Conservation (phyloP, 768 basidiomycete genomes). For the Boletus bicolor region DNA sequence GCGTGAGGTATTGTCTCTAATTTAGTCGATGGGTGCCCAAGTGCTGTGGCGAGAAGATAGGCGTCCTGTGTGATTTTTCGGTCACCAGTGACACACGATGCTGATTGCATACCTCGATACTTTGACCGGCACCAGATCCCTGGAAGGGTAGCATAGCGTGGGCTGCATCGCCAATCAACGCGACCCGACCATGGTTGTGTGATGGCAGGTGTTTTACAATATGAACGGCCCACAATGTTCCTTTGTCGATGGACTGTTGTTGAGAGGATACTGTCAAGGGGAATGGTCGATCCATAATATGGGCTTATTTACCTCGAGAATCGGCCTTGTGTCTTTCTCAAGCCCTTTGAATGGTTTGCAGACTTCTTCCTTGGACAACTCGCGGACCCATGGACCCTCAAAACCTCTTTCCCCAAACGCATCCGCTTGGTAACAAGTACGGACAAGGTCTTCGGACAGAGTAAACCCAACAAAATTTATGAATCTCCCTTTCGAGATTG, state of each 20-base stretch:
- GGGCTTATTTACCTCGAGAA: conserved; percentile 46
- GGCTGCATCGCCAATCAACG: conserved; percentile 43
- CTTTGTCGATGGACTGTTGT: conserved; percentile 48
- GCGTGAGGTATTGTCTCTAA: conserved; percentile 40
- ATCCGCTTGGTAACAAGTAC: conserved; percentile 36
- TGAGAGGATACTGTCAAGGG: not conserved
- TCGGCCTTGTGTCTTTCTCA: conserved; percentile 57
- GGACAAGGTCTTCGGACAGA: conserved; percentile 48
- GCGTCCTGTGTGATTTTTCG: conserved; percentile 28
- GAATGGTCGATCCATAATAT: not conserved
- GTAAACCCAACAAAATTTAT: conserved; percentile 65
- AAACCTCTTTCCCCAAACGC: conserved; percentile 16
- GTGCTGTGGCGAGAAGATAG: conserved; percentile 35
- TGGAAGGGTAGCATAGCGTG: conserved; percentile 43
- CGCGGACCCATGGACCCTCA: conserved; percentile 46
- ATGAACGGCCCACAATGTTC: conserved; percentile 64
- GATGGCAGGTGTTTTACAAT: conserved; percentile 49
- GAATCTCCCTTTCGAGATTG: conserved; percentile 53
- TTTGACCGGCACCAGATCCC: conserved; percentile 43
- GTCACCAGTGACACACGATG: not conserved
- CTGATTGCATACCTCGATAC: conserved; percentile 38
- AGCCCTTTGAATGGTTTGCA: conserved; percentile 44
- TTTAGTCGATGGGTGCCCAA: conserved; percentile 41
- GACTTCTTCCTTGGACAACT: conserved; percentile 45
- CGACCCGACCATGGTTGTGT: conserved; percentile 52